Conservation (phyloP, 2,329 filamentous ascomycete species). For the Xylaria sp. region DNA sequence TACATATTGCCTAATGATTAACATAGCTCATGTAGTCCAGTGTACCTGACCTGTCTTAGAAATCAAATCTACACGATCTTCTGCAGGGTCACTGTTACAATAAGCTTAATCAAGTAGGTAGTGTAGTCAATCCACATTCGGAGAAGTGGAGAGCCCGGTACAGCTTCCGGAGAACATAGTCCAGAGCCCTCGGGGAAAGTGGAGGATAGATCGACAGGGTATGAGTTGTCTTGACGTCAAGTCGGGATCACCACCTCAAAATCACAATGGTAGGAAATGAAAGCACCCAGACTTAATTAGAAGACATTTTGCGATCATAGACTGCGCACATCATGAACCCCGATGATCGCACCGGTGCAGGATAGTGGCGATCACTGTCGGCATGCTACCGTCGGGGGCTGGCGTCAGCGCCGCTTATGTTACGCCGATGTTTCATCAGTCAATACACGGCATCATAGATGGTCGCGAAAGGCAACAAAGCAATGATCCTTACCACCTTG, state of each 20-base stretch:
- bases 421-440: background rate
- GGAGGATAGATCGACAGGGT: constrained; percentile 2
- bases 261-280: background rate
- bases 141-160: background rate
- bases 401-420: background rate
- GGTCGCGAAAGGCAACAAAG: background rate
- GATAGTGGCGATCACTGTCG: background rate
- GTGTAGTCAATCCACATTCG: background rate
- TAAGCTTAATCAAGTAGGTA: background rate
- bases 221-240: background rate
- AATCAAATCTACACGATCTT: background rate
- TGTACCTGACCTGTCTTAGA: background rate
- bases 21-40: background rate
- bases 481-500: no score
- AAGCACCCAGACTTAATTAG: background rate
- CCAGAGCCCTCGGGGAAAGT: background rate
- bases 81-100: no score
- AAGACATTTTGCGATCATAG: no score
- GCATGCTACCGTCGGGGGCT: background rate
- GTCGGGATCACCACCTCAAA: background rate
- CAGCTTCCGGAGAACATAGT: background rate
- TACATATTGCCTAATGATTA: background rate
- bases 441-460: background rate
- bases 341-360: background rate
- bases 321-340: background rate